A percentile compares a stretch with the other conserved stretches of the same genome.
Evolutionary conservation across 768 basidiomycete genomes (phyloP).

Genomic region (Mycena belliarum): DNA sequence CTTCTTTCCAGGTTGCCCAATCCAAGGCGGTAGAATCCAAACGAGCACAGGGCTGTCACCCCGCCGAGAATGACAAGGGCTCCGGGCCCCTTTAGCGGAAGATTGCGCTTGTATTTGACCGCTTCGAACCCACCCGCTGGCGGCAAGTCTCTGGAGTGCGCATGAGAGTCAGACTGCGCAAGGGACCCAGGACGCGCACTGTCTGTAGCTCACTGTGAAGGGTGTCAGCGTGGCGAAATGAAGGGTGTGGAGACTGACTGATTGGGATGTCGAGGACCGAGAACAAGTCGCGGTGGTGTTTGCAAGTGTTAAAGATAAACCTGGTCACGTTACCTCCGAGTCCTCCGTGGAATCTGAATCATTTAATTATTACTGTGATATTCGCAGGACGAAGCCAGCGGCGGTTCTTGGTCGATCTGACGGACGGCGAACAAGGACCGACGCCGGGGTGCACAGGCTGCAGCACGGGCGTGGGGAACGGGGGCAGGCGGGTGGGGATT

Average conservation of each 20-base stretch:
- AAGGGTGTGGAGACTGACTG: no score
- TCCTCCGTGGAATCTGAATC: no score
- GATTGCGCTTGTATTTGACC: conserved; percentile 93
- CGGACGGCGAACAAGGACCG: no score
- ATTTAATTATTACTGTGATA: no score
- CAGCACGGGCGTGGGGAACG: no score
- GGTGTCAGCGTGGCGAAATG: not conserved
- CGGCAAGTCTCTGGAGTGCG: conserved; percentile 81
- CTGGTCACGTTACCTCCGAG: no score
- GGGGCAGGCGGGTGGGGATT: no score
- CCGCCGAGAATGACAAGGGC: conserved; percentile 83
- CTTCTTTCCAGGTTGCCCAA: conserved; percentile 90
- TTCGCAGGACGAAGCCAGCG: no score
- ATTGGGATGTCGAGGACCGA: no score
- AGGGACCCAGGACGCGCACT: conserved; percentile 26
- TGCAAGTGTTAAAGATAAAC: not conserved
- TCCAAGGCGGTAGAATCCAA: conserved; percentile 91
- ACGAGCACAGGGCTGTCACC: conserved; percentile 83
- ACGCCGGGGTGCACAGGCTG: no score
- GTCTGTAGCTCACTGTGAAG: conserved; percentile 45
- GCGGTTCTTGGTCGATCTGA: no score
- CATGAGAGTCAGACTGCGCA: no score
- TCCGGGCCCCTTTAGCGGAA: conserved; percentile 86
- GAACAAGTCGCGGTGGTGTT: not conserved
- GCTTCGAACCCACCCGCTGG: conserved; percentile 91